These are phyloP conservation scores for Pleoardoris graminearum DNA, from an alignment of 2,329 filamentous ascomycete genomes.

Conservation along the genomic window DNA sequence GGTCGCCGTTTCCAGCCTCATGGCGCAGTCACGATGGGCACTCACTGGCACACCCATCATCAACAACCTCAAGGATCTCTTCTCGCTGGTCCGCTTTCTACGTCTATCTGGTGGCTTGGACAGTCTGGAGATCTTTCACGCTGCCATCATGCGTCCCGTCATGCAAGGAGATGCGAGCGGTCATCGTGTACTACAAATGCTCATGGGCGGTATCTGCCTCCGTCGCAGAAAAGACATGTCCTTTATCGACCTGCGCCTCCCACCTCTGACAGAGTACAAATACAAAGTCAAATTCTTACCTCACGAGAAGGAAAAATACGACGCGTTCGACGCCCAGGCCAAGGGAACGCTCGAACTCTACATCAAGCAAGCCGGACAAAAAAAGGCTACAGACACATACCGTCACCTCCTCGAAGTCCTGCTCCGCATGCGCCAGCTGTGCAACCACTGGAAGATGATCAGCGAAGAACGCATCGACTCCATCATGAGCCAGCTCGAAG, in stretches of 20 bases:
- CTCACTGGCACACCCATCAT: slow-evolving; percentile 67
- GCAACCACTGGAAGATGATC: slow-evolving; percentile 86
- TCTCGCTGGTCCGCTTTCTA: slow-evolving; percentile 77
- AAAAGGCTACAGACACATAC: slow-evolving; percentile 57
- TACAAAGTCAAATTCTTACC: slow-evolving; percentile 73
- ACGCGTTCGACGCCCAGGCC: slow-evolving; percentile 71
- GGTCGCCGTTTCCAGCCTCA: slow-evolving; percentile 66
- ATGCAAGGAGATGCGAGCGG: slow-evolving; percentile 60
- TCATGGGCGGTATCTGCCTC: slow-evolving; percentile 81
- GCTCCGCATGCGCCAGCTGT: slow-evolving; percentile 80
- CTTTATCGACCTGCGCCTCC: slow-evolving; percentile 80
- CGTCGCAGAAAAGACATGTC: slow-evolving; percentile 85
- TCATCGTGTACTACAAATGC: slow-evolving; percentile 68
- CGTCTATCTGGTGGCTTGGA: slow-evolving; percentile 75
- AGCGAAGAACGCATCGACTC: slow-evolving; percentile 69
- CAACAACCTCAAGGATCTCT: slow-evolving; percentile 80
- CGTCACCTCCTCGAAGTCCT: slow-evolving; percentile 78
- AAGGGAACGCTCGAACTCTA: slow-evolving; percentile 69
- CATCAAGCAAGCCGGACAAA: slow-evolving; percentile 50
- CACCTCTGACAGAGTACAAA: slow-evolving; percentile 75
- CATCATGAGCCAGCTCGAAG: slow-evolving; percentile 71
- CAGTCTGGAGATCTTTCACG: slow-evolving; percentile 72
- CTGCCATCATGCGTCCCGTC: slow-evolving; percentile 70
- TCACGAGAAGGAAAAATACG: slow-evolving; percentile 77
- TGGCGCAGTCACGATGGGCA: slow-evolving; percentile 76